Percentiles rank a stretch among this genome's conserved stretches.
These are phyloP conservation scores for Allantophomopsis cytisporea DNA, from an alignment of 2,329 filamentous ascomycete species.

Conservation along the genomic window DNA sequence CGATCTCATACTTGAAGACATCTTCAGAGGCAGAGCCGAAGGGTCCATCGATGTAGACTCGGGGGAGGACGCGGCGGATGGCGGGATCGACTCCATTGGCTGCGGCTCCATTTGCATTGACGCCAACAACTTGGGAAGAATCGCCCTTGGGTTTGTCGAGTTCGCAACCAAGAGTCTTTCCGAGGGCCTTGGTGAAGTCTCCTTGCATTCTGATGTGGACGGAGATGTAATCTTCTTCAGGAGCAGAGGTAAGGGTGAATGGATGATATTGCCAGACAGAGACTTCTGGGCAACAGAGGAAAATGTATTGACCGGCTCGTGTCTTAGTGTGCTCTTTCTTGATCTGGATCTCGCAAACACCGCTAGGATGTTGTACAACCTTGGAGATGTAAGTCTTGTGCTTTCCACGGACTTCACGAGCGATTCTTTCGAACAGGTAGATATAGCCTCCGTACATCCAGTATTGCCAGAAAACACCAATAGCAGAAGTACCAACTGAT, in stretches of 20 bases:
- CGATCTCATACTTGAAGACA: constrained; percentile 78
- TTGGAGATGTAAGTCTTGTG: constrained; percentile 82
- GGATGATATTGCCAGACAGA: constrained; percentile 84
- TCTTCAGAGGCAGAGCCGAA: constrained; percentile 81
- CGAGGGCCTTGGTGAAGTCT: constrained; percentile 63
- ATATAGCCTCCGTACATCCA: constrained; percentile 76
- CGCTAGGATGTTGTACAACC: constrained; percentile 79
- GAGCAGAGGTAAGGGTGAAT: constrained; percentile 75
- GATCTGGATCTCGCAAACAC: constrained; percentile 83
- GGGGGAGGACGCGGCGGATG: constrained; percentile 60
- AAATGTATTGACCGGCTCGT: constrained; percentile 74
- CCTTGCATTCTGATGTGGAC: constrained; percentile 75
- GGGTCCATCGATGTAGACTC: constrained; percentile 73
- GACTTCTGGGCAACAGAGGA: constrained; percentile 75
- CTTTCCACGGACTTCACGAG: constrained; percentile 64
- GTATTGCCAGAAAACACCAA: constrained; percentile 80
- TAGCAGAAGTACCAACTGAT: constrained; percentile 47
- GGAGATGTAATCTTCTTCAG: constrained; percentile 83
- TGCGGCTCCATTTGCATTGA: constrained; percentile 37
- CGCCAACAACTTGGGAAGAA: constrained; percentile 54
- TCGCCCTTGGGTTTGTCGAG: constrained; percentile 46
- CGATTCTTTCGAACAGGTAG: constrained; percentile 68
- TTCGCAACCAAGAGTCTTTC: constrained; percentile 62
- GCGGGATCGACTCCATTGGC: constrained; percentile 49
- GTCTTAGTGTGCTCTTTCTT: constrained; percentile 82